Conservation (phyloP, 306 rosid species). For the Cucumis cinereus region DNA sequence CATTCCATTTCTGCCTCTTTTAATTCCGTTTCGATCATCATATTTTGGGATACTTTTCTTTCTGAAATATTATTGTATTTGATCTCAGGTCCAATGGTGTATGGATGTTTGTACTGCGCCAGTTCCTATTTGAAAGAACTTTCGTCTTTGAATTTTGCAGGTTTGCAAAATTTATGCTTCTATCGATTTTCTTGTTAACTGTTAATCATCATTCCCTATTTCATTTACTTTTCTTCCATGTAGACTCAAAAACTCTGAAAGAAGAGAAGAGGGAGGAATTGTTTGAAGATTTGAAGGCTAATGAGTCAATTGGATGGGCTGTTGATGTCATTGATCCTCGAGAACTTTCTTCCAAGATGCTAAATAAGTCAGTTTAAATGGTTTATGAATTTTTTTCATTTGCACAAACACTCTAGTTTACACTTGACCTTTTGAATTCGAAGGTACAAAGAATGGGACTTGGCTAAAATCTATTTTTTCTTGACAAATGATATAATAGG, state of each 20-base stretch:
- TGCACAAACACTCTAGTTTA: neutral
- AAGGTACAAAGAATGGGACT: neutral
- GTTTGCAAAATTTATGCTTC: slow-evolving; percentile 6
- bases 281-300: slow-evolving; percentile 47
- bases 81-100: slow-evolving; percentile 79
- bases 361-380: slow-evolving; percentile 32
- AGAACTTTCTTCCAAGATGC: slow-evolving; percentile 83
- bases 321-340: slow-evolving; percentile 77
- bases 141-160: slow-evolving; percentile 71
- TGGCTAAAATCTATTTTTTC: neutral
- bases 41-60: neutral
- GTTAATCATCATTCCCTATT: neutral
- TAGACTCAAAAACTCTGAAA: slow-evolving; percentile 84
- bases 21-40: neutral
- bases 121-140: slow-evolving; percentile 57
- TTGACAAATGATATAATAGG: neutral
- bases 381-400: neutral
- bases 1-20: neutral
- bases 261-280: slow-evolving; percentile 94
- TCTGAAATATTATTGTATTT: neutral
- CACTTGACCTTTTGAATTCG: neutral
- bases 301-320: slow-evolving; percentile 78
- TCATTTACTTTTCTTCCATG: neutral
- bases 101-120: slow-evolving; percentile 75
- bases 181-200: neutral